Base-by-base conservation (phyloP, 2,329 filamentous ascomycete species). In the Ophiosphaerella korrae region DNA sequence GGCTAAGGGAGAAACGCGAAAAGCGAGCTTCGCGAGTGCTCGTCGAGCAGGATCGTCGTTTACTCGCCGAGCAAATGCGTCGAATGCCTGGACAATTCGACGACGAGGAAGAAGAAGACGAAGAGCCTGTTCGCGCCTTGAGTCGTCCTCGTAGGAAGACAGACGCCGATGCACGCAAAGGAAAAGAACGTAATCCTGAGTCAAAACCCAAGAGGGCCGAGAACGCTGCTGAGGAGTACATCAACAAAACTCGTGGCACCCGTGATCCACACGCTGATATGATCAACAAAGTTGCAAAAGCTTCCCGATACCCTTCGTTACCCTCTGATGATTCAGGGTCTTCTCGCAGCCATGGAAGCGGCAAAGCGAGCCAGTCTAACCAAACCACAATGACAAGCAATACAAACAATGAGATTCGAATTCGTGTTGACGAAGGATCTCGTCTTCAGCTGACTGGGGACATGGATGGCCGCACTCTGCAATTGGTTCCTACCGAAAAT, bases 381-480 rank as follows among this genome's bases (percentile, higher is more conserved):
- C 64, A 58, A 4, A 70, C 67, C 12, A 58, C 60, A 13, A 46
- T 68, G 40, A 70, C 67, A 9, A 68, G 62, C 39, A 60, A 55
- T 37, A 58, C 50, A 12, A 66, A 66, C 29, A 70, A 68, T 14
- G 71, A 73, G 46, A 70, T 74, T 42, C 68, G 69, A 31, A 64
- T 74, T 21, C 63, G 65, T n/a, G 62, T 74, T 11, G 68, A 69
- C 47, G 63, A 67, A 14, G 64, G 66, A 26, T 57, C 72, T 31
- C 71, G 62, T 34, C 58, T 74, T 32, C 64, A 67, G 16, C 66
- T 74, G 47, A 68, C 67, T 34, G 72, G 72, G 26, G 70, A 74
- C 29, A 73, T 72, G 67, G 70, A 74, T 45, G 71, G 70, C 12
- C 71, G 72, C 42, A 71, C 62, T 8, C 55, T 74, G 23, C 63